Conservation (phyloP, 768 basidiomycete species). For the Rhodotorula kratochvilovae region DNA sequence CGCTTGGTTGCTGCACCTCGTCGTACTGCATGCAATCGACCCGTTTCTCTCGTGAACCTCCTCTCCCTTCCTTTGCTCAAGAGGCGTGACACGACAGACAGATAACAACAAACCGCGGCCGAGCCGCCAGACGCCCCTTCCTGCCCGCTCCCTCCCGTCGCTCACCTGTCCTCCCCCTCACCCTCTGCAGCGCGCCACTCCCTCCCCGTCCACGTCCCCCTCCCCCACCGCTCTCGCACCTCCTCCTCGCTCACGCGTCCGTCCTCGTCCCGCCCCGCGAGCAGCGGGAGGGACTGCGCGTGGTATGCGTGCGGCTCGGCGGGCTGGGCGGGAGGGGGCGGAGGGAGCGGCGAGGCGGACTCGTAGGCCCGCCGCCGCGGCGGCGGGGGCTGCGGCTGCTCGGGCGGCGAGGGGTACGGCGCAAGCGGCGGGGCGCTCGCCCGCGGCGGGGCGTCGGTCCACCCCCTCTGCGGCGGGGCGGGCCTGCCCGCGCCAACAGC, state of each 20-base stretch:
- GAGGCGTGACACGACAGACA: not conserved
- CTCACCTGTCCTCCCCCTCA: too few relatives aligned
- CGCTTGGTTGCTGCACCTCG: slow-evolving; percentile 26
- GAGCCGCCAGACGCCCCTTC: too few relatives aligned
- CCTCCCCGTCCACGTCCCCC: not conserved
- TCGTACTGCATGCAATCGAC: slow-evolving; percentile 23
- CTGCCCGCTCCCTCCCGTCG: too few relatives aligned
- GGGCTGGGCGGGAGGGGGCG: too few relatives aligned
- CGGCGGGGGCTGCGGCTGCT: too few relatives aligned
- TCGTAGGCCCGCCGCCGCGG: not conserved
- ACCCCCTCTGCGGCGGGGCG: not conserved
- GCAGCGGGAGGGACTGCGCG: too few relatives aligned
- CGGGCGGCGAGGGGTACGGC: too few relatives aligned
- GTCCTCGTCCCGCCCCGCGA: too few relatives aligned
- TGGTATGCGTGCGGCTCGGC: too few relatives aligned
- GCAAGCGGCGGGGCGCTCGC: not conserved
- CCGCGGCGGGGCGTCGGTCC: not conserved
- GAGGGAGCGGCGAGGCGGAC: not conserved
- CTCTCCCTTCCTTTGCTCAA: too few relatives aligned
- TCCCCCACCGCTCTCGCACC: not conserved
- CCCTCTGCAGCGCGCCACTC: not conserved
- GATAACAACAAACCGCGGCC: not conserved
- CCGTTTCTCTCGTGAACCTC: not conserved
- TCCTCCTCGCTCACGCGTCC: not conserved
- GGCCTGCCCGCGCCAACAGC: too few relatives aligned